phyloP scores from a whole-genome alignment of 1,284 basidiomycete genomes.

The Apiotrichum sp. region DNA sequence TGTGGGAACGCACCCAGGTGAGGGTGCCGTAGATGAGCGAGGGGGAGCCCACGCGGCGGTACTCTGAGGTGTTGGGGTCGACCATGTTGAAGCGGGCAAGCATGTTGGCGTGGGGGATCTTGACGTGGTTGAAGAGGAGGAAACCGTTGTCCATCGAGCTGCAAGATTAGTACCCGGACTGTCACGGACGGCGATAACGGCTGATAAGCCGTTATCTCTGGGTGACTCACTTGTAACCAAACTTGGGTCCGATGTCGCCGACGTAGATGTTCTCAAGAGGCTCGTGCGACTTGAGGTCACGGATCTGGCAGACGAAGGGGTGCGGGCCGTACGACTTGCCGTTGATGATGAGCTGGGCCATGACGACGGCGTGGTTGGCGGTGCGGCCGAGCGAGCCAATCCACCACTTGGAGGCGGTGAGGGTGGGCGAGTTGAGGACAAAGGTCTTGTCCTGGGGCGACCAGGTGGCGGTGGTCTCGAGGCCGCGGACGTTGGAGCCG shows the following conservation, averaged over 20 bases:
- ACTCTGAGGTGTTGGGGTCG: conserved; percentile 47
- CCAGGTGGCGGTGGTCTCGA: conserved; percentile 56
- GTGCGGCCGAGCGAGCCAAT: conserved; percentile 56
- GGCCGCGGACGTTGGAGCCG: conserved; percentile 55
- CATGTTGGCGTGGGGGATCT: conserved; percentile 55
- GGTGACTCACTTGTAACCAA: conserved; percentile 51
- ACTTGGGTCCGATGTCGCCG: conserved; percentile 57
- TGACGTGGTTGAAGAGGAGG: conserved; percentile 54
- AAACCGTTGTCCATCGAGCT: conserved; percentile 51
- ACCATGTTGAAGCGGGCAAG: conserved; percentile 56
- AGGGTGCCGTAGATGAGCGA: conserved; percentile 55
- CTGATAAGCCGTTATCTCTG: too few relatives aligned
- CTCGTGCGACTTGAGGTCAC: conserved; percentile 52
- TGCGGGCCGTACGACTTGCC: conserved; percentile 54
- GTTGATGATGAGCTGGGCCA: conserved; percentile 53
- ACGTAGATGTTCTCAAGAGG: conserved; percentile 53
- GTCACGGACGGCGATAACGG: too few relatives aligned
- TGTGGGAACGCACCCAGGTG: conserved; percentile 52
- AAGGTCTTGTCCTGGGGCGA: conserved; percentile 53
- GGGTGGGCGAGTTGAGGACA: conserved; percentile 52
- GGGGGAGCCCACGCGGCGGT: conserved; percentile 49
- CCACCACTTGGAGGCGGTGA: conserved; percentile 54
- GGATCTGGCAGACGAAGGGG: conserved; percentile 54
- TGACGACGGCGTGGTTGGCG: conserved; percentile 55
- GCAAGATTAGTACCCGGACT: neutral